phyloP scores from a whole-genome alignment of 2,329 filamentous ascomycete genomes.

The Beauveria caledonica region DNA sequence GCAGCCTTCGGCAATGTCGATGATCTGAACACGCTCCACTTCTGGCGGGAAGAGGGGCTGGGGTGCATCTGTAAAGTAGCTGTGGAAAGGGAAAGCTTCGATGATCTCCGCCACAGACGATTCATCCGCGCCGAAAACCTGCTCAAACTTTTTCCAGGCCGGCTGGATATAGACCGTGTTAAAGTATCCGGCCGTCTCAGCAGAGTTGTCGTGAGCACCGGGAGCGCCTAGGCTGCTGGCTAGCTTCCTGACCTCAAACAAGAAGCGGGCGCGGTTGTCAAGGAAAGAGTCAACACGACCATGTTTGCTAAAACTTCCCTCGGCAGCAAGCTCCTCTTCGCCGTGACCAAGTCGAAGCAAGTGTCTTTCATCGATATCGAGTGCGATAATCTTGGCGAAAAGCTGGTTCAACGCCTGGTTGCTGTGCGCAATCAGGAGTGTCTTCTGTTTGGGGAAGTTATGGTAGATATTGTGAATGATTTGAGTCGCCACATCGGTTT shows the following conservation, averaged over 20 bases:
- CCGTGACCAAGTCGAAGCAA: constrained; percentile 87
- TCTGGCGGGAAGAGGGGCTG: constrained; percentile 71
- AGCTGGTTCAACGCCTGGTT: constrained; percentile 97
- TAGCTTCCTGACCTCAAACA: constrained; percentile 78
- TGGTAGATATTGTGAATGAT: constrained; percentile 99
- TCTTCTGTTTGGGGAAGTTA: constrained; percentile 90
- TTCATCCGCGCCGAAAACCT: constrained; percentile 44
- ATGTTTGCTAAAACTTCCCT: constrained; percentile 85
- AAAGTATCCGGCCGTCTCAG: constrained; percentile 96
- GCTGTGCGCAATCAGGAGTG: constrained; percentile 87
- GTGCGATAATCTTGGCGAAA: constrained; percentile 93
- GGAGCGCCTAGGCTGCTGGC: constrained; percentile 78
- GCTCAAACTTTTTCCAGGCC: constrained; percentile 77
- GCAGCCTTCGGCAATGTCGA: constrained; percentile 77
- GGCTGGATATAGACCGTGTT: constrained; percentile 85
- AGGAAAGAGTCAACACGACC: constrained; percentile 93
- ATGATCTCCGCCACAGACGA: constrained; percentile 55
- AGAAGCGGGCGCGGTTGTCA: constrained; percentile 70
- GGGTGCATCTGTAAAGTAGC: constrained; percentile 80
- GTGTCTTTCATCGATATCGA: constrained; percentile 94
- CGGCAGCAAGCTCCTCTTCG: constrained; percentile 84
- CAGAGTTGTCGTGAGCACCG: constrained; percentile 91
- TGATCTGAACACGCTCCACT: constrained; percentile 53
- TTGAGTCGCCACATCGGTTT: constrained; percentile 97
- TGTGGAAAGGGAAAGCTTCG: constrained; percentile 74